Base-by-base conservation (phyloP, 768 basidiomycete genomes). In the Rhodotorula diobovata region DNA sequence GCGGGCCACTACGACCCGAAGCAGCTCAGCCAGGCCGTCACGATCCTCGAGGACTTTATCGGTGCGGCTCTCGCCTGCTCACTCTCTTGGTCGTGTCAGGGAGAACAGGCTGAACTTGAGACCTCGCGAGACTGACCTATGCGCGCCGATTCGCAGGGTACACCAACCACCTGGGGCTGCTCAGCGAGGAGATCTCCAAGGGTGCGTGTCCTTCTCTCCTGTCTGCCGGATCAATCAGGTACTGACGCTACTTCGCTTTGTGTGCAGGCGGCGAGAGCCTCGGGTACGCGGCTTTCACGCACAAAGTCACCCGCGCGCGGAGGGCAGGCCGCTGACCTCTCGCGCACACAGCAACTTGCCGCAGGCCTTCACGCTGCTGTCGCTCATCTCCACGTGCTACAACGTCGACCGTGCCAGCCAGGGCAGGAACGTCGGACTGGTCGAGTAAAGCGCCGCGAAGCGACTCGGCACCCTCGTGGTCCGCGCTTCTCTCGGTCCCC, bases 81-180 rank as follows among this genome's bases (percentile, higher is more conserved):
- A 89, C 79, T 90, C 91, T 79, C 78, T 90, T 41, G 12, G 12
- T 4, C n/a, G n/a, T n/a, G n/a, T n/a, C n/a, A n/a, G n/a, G n/a
- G n/a, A n/a, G n/a, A n/a, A n/a, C n/a, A n/a, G n/a, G 25, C 28
- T 9, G 9, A 11, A 6, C 1, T n/a, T 58, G 35, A n/a, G 2
- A 3, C 1, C 25, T 25, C 28, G 11, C 37, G 23, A n/a, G n/a
- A n/a, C n/a, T n/a, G n/a, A n/a, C n/a, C n/a, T n/a, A n/a, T 37
- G 53, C 53, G 30, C n/a, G 3, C 4, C 30, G 54, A 79, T 80
- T n/a, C 61, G 59, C 91, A 62, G 83, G 89, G 55, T 93, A 90
- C 79, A 86, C 88, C 11, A 94, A 94, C 79, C 92, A 95, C 77
- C 87, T 93, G 45, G 90, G 89, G 0, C 81, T 94, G 43, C 92